Evolutionary conservation across 2,329 filamentous ascomycete species (phyloP).

Genomic region (Scedosporium dehoogii): DNA sequence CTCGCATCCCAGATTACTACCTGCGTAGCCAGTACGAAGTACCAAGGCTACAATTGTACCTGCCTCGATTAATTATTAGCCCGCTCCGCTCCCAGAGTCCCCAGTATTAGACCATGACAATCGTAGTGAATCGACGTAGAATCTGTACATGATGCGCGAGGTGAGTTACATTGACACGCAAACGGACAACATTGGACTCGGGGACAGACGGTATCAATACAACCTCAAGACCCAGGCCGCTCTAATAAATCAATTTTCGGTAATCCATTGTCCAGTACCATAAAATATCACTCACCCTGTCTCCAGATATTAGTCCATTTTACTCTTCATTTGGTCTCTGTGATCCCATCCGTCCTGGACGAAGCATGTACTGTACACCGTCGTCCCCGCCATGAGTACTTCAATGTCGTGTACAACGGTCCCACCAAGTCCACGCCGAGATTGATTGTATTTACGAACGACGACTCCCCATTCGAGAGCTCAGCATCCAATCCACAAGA

Average conservation of each 20-base stretch:
- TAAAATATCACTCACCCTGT: slow-evolving; percentile 2
- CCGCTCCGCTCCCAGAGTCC: neutral
- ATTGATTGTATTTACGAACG: neutral
- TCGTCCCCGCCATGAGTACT: neutral
- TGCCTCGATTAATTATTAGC: neutral
- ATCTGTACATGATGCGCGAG: neutral
- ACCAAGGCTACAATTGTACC: too few species aligned
- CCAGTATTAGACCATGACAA: too few species aligned
- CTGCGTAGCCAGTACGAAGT: too few species aligned
- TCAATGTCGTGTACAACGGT: neutral
- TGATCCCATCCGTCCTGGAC: neutral
- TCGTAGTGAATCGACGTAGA: neutral
- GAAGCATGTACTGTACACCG: neutral
- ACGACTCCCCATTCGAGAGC: neutral
- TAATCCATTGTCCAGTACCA: neutral
- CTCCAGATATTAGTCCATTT: slow-evolving; percentile 1
- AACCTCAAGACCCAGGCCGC: neutral
- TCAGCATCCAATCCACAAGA: neutral
- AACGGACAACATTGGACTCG: neutral
- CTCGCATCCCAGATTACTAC: too few species aligned
- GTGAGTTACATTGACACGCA: neutral
- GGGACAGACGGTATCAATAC: neutral
- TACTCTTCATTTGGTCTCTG: neutral
- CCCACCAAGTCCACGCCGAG: neutral
- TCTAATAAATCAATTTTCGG: neutral